Evolutionary conservation across 2,329 filamentous ascomycete species (phyloP), one percentile per base, ranked within the genome.

Genomic region (Venturia oleaginea): DNA sequence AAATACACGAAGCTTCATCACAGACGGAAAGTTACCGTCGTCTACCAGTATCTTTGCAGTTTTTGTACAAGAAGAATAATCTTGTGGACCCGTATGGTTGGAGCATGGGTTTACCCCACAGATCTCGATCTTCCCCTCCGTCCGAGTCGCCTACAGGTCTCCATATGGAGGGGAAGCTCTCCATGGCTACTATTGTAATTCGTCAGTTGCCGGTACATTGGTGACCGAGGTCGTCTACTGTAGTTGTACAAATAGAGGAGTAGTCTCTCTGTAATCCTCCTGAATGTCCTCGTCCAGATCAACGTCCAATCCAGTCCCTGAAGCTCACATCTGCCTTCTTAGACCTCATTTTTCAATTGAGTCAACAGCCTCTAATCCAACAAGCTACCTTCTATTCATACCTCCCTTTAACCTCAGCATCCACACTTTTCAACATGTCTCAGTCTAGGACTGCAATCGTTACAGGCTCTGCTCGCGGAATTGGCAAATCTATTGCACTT

Each of bases 401-500:
- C 46, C 46, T 5, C 42, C 38, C 17, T 46, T 15, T 5, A 17
- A 10, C 10, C 22, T 13, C 10, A 27, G 22, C 1, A 27, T 51
- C 22, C 10, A 27, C n/a, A 51, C 22, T 4, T 15, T 10, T 27
- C 3, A 57, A n/a, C 15, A 57, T 57, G 51, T 57, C 51, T 19
- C 34, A 57, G 30, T 57, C 51, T 22, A 57, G 51, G 17, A 57
- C 51, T 34, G 75, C 74, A 19, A 76, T 76, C 63, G 73, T 76
- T 11, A 76, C 75, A 4, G 74, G 74, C 19, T 74, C 74, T 30
- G 70, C 72, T 27, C 73, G 73, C 61, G 75, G 74, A 66, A 76
- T 76, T 67, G 85, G 85, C 59, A 84, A 83, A 69, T 80, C 84
- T 24, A 86, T 87, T 63, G 86, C 85, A 22, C 74, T 86, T 8